phyloP scores from a whole-genome alignment of 192 early-diverging fungal genomes.

The Backusella macrospora region DNA sequence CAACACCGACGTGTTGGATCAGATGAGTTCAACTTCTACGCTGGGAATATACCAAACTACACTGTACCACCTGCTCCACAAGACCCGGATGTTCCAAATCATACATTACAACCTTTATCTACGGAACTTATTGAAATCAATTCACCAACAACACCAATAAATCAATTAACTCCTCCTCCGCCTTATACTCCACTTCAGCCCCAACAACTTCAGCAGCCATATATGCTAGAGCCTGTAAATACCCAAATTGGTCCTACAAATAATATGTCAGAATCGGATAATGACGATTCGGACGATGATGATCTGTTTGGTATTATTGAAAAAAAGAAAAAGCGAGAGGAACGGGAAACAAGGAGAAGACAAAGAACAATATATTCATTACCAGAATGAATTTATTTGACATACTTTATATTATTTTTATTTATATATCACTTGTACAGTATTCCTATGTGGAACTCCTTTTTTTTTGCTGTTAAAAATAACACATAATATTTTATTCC shows the following conservation, averaged over 20 bases:
- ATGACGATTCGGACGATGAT: conserved; percentile 19
- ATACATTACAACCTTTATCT: neutral
- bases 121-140: neutral
- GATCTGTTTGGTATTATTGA: conserved; percentile 20
- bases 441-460: neutral
- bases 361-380: conserved; percentile 22
- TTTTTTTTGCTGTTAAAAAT: too few relatives aligned
- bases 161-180: neutral
- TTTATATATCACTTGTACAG: neutral
- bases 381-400: neutral
- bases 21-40: conserved; percentile 10
- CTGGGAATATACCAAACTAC: conserved; percentile 8
- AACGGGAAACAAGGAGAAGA: conserved; percentile 1
- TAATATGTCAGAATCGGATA: neutral
- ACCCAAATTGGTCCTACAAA: neutral
- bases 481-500: too few relatives aligned
- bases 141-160: neutral
- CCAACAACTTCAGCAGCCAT: neutral
- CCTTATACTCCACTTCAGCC: neutral
- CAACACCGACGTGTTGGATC: conserved; percentile 16
- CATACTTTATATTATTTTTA: too few relatives aligned
- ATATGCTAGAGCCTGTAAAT: neutral
- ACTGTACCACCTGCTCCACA: conserved; percentile 10
- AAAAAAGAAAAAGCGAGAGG: conserved; percentile 18
- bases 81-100: conserved; percentile 13